Evolutionary conservation across 495 filamentous ascomycete species (phyloP), one percentile per base, ranked within the genome.

Genomic region (Aspergillus saccharolyticus): DNA sequence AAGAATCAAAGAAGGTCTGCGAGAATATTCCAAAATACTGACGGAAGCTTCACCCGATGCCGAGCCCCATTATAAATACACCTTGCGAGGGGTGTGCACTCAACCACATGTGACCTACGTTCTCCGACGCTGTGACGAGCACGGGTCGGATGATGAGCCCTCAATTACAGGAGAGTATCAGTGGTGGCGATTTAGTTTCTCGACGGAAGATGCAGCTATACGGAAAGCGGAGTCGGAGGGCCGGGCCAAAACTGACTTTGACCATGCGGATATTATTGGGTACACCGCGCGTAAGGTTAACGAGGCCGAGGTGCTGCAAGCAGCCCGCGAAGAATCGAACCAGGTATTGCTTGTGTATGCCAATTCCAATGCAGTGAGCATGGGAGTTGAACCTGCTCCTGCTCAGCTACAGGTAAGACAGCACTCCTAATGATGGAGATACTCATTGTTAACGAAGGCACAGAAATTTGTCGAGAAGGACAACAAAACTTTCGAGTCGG

Each of bases 161-260:
- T 53, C 43, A 19, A 52, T 45, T 47, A 47, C 63, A n/a, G 47
- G 62, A 10, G 70, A 72, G 25, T 76, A 73, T 66, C 75, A 83
- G 53, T 83, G 80, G 80, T 83, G 80, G 80, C 79, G 78, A 17
- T 72, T 80, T 57, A 78, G 75, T 54, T 83, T 77, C 60, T 77
- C 78, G 2, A 63, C 68, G 19, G 76, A 76, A 16, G 78, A 81
- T 57, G 72, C 72, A 19, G 78, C 76, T 59, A 66, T 66, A 16
- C 65, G 66, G 21, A 72, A 70, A 63, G 64, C 70, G 58, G 57
- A 75, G 66, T 55, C 47, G 33, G 6, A 10, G 42, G 48, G 61
- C 1, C 48, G 65, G 12, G 62, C 44, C 12, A 63, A 62, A 20
- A 44, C 59, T 18, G 25, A 60, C 10, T 50, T 57, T 8, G 67